These are phyloP conservation scores for Lophiotrema nucula DNA, from an alignment of 495 filamentous ascomycete species.

Conservation along the genomic window DNA sequence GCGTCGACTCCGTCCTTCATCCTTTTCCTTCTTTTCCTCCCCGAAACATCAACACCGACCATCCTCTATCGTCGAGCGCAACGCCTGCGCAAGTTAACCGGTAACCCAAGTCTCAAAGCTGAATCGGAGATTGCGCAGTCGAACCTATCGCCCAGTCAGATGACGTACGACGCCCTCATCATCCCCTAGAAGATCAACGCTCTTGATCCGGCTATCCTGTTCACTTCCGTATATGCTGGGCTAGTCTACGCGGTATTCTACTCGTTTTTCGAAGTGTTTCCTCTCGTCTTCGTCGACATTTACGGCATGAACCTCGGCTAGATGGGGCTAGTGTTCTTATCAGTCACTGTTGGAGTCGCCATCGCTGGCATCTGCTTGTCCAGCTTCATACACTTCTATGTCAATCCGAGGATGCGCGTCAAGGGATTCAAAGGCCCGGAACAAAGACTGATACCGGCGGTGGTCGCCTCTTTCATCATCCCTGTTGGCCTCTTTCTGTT, in stretches of 20 bases:
- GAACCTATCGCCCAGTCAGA: constrained; percentile 47
- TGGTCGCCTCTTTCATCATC: constrained; percentile 6
- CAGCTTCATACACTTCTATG: not conserved
- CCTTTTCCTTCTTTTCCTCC: constrained; percentile 52
- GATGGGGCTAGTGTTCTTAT: constrained; percentile 62
- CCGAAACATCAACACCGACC: constrained; percentile 51
- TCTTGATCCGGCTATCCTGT: constrained; percentile 52
- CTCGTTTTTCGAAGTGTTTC: constrained; percentile 53
- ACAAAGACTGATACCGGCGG: not conserved
- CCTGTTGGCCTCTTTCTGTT: constrained; percentile 37
- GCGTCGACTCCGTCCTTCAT: constrained; percentile 44
- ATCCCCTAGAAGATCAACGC: too few relatives aligned
- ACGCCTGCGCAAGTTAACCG: constrained; percentile 47
- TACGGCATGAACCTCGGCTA: constrained; percentile 61
- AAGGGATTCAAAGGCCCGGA: not conserved
- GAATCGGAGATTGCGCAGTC: constrained; percentile 43
- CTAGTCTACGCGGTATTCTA: constrained; percentile 49
- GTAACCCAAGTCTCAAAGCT: constrained; percentile 29
- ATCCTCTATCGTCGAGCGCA: constrained; percentile 55
- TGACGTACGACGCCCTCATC: constrained; percentile 50
- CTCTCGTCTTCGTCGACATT: constrained; percentile 61
- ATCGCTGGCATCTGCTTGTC: constrained; percentile 41
- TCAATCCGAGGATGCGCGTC: not conserved
- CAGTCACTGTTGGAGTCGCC: constrained; percentile 52
- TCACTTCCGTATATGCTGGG: constrained; percentile 35